These are phyloP conservation scores for Ceratocystis huliohia DNA, from an alignment of 2,329 filamentous ascomycete genomes.

Conservation along the genomic window DNA sequence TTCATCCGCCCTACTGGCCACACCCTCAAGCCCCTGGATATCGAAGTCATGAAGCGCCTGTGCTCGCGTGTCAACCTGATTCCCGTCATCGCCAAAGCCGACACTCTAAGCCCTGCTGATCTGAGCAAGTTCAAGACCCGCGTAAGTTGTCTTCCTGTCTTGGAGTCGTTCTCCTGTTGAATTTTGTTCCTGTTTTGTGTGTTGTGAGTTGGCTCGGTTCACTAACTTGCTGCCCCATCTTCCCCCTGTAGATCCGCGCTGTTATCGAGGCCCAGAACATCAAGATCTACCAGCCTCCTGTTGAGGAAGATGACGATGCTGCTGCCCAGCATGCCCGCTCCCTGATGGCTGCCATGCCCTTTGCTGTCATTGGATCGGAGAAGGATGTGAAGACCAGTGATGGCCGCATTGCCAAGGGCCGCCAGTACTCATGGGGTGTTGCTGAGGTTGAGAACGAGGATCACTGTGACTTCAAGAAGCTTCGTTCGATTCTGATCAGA, in stretches of 20 bases:
- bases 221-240: slow-evolving; percentile 24
- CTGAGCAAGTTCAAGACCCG: slow-evolving; percentile 89
- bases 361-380: slow-evolving; percentile 96
- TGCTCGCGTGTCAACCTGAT: slow-evolving; percentile 98
- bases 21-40: slow-evolving; percentile 95
- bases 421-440: slow-evolving; percentile 98
- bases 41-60: slow-evolving; percentile 99
- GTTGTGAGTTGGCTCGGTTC: neutral
- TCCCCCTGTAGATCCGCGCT: slow-evolving; percentile 57
- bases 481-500: slow-evolving; percentile 94
- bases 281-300: slow-evolving; percentile 96
- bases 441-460: slow-evolving; percentile 99
- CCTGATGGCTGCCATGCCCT: slow-evolving; percentile 94
- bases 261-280: slow-evolving; percentile 98
- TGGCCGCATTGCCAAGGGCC: slow-evolving; percentile 93
- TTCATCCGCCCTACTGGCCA: slow-evolving; percentile 98
- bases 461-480: slow-evolving; percentile 99
- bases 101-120: slow-evolving; percentile 87
- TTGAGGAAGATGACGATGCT: slow-evolving; percentile 96
- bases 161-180: neutral
- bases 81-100: slow-evolving; percentile 95
- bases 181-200: neutral
- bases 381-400: slow-evolving; percentile 97
- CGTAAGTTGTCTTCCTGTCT: slow-evolving; percentile 41
- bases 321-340: slow-evolving; percentile 89